Base-by-base conservation (phyloP, 2,329 filamentous ascomycete genomes). In the Clathrospora elynae region DNA sequence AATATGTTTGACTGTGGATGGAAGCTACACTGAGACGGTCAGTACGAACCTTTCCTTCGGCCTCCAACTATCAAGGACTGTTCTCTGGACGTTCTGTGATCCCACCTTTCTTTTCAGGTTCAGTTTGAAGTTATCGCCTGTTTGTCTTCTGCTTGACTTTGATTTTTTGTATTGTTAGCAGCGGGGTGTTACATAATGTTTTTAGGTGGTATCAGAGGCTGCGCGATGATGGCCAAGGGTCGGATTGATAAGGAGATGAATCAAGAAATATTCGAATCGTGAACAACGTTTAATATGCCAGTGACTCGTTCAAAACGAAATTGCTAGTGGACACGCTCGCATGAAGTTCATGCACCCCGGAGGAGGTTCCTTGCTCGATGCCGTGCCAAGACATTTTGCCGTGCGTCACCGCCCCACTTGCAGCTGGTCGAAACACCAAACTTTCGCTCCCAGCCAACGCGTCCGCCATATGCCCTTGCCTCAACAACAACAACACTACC, bases 361-460 rank as follows among this genome's bases (percentile, higher is more conserved):
- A 25, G 18, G 31, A 20, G 30, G 26, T 23, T 35, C 30, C 26
- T 43, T 35, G 13, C 32, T 31, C 34, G 32, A 29, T 16, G 24
- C 14, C 48, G 37, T 39, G 61, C 59, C 57, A 59, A 60, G 61
- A 22, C 23, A 37, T 58, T 53, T 52, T 62, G 59, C 59, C 59
- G 43, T 50, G 35, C 48, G 39, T 55, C 50, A 53, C 54, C 57
- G 59, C 55, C 52, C 30, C 19, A 42, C 44, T 25, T n/a, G n/a
- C 24, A 37, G 42, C 40, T 42, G 35, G 31, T 46, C 51, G 42
- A 57, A 61, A 61, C 60, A 58, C 57, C 57, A 55, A 66, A 64
- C 57, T 66, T 63, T 67, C 60, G 50, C 47, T 57, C 50, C 51
- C 43, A 26, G 26, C 56, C 49, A 55, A 65, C 57, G 62, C 62